A percentile compares a stretch with the other conserved stretches of the same genome.
Evolutionary conservation across 208 protist species (phyloP).

Genomic region (Acanthamoeba castellanii): DNA sequence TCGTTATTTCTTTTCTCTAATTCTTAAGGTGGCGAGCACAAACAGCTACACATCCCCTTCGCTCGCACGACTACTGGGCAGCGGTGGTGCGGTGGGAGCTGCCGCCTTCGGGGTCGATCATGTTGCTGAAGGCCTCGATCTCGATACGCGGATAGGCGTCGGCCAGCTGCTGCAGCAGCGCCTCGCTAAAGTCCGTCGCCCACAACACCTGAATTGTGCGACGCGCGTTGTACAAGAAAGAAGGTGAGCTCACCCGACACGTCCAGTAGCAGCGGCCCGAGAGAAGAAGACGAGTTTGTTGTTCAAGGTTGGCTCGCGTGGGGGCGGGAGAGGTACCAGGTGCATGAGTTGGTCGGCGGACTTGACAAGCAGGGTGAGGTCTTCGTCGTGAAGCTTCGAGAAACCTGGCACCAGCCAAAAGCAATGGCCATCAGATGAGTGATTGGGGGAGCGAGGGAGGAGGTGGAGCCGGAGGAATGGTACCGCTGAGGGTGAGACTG

Average conservation of each 20-base stretch:
- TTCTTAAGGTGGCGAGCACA: too few species aligned
- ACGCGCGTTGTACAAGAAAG: not conserved
- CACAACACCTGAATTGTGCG: not conserved
- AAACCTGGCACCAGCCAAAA: not conserved
- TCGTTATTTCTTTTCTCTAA: too few species aligned
- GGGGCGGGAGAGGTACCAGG: not conserved
- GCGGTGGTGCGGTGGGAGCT: too few species aligned
- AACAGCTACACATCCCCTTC: too few species aligned
- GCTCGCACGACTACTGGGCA: too few species aligned
- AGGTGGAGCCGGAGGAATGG: not conserved
- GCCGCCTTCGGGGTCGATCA: not conserved
- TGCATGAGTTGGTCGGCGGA: constrained; percentile 4
- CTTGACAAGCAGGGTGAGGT: not conserved
- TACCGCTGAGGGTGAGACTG: not conserved
- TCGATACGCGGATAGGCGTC: constrained; percentile 1
- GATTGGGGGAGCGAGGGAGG: not conserved
- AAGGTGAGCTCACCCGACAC: too few species aligned
- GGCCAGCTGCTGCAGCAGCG: not conserved
- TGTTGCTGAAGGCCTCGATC: constrained; percentile 32
- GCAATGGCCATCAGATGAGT: too few species aligned
- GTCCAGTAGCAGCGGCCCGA: too few species aligned
- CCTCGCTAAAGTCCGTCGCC: constrained; percentile 39
- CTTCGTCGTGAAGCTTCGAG: not conserved
- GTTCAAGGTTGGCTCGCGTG: not conserved
- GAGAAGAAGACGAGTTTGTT: not conserved